These are phyloP conservation scores for Cryptococcus floricola DNA, from an alignment of 1,284 basidiomycete genomes.

Conservation along the genomic window DNA sequence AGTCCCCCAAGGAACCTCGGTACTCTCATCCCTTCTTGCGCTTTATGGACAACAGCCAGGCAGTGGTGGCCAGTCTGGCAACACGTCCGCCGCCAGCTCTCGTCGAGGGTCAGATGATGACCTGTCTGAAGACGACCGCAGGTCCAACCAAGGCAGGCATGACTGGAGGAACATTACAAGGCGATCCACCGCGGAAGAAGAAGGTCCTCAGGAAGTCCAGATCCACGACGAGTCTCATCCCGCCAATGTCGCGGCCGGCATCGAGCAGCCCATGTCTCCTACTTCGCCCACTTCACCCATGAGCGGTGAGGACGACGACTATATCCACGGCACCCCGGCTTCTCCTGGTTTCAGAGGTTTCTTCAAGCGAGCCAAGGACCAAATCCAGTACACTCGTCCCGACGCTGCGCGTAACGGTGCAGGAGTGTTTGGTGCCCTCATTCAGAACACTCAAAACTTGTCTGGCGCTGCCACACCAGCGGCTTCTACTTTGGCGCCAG, in stretches of 20 bases:
- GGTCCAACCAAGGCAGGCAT: neutral
- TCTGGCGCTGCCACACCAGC: constrained; percentile 59
- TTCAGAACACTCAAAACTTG: constrained; percentile 66
- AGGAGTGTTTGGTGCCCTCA: constrained; percentile 69
- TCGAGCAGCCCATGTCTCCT: constrained; percentile 2
- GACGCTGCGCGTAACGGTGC: constrained; percentile 57
- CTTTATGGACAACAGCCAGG: constrained; percentile 37
- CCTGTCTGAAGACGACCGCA: constrained; percentile 19
- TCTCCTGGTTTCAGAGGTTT: constrained; percentile 11
- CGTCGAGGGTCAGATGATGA: constrained; percentile 33
- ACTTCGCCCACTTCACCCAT: neutral
- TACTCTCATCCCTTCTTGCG: constrained; percentile 43
- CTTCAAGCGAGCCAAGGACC: constrained; percentile 17
- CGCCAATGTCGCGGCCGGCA: constrained; percentile 3
- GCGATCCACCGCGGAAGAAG: constrained; percentile 1
- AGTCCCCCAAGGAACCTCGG: constrained; percentile 37
- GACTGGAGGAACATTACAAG: constrained; percentile 6
- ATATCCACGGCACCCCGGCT: neutral
- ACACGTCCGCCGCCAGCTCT: constrained; percentile 41
- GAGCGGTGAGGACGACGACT: neutral
- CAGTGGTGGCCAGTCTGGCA: constrained; percentile 26
- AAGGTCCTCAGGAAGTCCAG: constrained; percentile 2
- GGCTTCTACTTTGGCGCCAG: constrained; percentile 59
- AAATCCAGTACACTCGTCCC: constrained; percentile 48
- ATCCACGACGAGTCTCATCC: constrained; percentile 14